Conservation (phyloP, 2,329 filamentous ascomycete species). For the Emmonsia crescens region DNA sequence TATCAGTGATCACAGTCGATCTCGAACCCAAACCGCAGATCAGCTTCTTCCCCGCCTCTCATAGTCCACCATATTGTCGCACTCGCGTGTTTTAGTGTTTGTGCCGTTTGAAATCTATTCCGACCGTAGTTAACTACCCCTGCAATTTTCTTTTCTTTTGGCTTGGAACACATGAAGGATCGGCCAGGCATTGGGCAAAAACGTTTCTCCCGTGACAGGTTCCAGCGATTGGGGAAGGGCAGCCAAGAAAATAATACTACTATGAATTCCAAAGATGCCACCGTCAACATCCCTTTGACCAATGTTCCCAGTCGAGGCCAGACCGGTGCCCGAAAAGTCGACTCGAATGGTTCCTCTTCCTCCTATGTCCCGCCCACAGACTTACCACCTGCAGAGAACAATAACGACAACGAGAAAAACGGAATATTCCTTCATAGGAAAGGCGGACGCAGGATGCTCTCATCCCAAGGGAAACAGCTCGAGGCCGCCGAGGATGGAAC, state of each 20-base stretch:
- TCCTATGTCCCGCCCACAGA: constrained; percentile 19
- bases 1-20: not conserved
- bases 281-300: constrained; percentile 52
- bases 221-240: constrained; percentile 26
- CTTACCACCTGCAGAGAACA: constrained; percentile 12
- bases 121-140: not conserved
- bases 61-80: not conserved
- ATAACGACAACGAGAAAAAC: constrained; percentile 24
- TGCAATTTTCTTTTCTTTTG: not conserved
- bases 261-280: constrained; percentile 42
- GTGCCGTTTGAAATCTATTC: not conserved
- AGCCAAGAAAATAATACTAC: constrained; percentile 24
- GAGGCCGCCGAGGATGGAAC: constrained; percentile 42
- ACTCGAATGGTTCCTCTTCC: constrained; percentile 17
- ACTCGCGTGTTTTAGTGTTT: not conserved
- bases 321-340: constrained; percentile 34
- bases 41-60: not conserved
- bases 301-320: constrained; percentile 41
- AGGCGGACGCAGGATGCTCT: constrained; percentile 26
- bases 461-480: constrained; percentile 19
- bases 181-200: constrained; percentile 28
- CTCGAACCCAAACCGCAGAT: not conserved
- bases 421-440: constrained; percentile 16
- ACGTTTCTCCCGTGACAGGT: constrained; percentile 36
- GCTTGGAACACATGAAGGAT: constrained; percentile 20